Evolutionary conservation across 2,329 filamentous ascomycete species (phyloP).

Genomic region (Penicillium sp.): DNA sequence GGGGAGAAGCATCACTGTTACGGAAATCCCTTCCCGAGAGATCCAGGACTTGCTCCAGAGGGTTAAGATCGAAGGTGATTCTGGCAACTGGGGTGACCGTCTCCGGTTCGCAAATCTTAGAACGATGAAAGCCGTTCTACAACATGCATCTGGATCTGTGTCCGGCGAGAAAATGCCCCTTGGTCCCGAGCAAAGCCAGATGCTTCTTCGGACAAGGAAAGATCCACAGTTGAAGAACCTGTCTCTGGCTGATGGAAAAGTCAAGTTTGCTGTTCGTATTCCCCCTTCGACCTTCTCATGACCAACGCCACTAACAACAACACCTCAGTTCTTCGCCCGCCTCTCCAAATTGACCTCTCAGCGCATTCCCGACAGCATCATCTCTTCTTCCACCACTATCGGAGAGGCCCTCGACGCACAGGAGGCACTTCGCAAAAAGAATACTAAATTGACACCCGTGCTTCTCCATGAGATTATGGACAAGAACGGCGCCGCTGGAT

Average conservation of each 20-base stretch:
- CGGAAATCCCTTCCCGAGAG: background rate
- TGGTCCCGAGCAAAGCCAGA: too few species aligned
- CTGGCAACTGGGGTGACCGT: slow-evolving; percentile 21
- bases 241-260: slow-evolving; percentile 54
- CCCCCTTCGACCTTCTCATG: background rate
- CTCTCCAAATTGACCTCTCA: slow-evolving; percentile 77
- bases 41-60: slow-evolving; percentile 21
- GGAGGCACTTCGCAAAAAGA: slow-evolving; percentile 3
- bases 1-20: slow-evolving; percentile 19
- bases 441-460: slow-evolving; percentile 38
- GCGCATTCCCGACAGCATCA: slow-evolving; percentile 67
- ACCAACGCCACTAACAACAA: slow-evolving; percentile 8
- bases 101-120: slow-evolving; percentile 35
- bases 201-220: too few species aligned
- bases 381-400: slow-evolving; percentile 58
- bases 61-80: slow-evolving; percentile 31
- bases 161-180: background rate
- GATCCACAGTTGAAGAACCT: slow-evolving; percentile 33
- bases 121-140: slow-evolving; percentile 30
- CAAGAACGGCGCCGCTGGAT: slow-evolving; percentile 46
- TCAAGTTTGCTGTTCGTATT: slow-evolving; percentile 71
- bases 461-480: slow-evolving; percentile 54
- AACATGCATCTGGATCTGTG: background rate
- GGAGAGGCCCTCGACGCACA: slow-evolving; percentile 49
- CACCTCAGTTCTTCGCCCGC: slow-evolving; percentile 71